phyloP scores from a whole-genome alignment of 2,329 filamentous ascomycete genomes.

The Sarocladiaceae sp. region DNA sequence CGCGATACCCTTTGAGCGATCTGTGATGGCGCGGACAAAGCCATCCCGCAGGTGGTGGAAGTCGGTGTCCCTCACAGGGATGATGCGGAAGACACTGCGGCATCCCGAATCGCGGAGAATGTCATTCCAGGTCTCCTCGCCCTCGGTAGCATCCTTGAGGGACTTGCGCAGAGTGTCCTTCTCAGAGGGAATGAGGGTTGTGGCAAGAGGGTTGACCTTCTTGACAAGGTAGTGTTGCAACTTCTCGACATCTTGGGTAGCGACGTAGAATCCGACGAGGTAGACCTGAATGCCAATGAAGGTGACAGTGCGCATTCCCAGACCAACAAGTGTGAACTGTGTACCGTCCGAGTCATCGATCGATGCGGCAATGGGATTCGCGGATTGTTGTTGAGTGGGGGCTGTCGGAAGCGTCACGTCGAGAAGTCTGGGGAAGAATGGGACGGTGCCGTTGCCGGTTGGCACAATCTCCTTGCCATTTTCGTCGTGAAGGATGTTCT shows the following conservation, averaged over 20 bases:
- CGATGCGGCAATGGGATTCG: constrained; percentile 29
- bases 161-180: constrained; percentile 64
- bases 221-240: constrained; percentile 73
- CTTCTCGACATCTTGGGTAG: constrained; percentile 72
- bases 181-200: constrained; percentile 75
- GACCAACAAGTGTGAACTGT: constrained; percentile 82
- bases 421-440: constrained; percentile 70
- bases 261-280: constrained; percentile 87
- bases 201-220: constrained; percentile 69
- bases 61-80: constrained; percentile 89
- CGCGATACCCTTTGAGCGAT: constrained; percentile 55
- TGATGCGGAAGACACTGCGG: constrained; percentile 74
- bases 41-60: constrained; percentile 89
- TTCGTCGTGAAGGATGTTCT: constrained; percentile 58
- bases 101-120: constrained; percentile 62
- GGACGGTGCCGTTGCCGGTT: constrained; percentile 75
- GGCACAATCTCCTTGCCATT: constrained; percentile 68
- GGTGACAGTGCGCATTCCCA: constrained; percentile 84
- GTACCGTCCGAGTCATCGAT: constrained; percentile 36
- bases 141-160: constrained; percentile 62
- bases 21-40: constrained; percentile 79
- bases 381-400: constrained; percentile 15
- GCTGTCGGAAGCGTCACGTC: constrained; percentile 43
- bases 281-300: constrained; percentile 91
- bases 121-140: constrained; percentile 68